Conservation (phyloP, 805 yeast genomes). For the Candida argentea region DNA sequence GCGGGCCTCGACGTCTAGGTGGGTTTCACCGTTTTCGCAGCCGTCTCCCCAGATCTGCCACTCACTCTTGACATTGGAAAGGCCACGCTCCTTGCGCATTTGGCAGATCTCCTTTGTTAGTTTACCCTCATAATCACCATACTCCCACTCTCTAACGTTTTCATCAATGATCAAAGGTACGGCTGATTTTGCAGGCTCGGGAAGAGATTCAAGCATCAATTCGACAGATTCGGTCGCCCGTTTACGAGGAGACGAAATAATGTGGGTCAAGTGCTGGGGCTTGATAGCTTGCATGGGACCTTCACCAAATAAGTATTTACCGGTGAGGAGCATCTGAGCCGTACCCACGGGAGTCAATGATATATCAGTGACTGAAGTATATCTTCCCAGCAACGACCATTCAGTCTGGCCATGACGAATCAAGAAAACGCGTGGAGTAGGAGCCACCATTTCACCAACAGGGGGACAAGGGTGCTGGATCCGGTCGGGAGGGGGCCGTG, state of each 20-base stretch:
- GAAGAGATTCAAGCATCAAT: constrained; percentile 44
- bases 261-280: constrained; percentile 49
- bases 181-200: constrained; percentile 28
- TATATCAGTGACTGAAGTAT: constrained; percentile 80
- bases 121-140: constrained; percentile 91
- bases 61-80: constrained; percentile 26
- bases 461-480: too few species aligned
- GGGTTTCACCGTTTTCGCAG: constrained; percentile 81
- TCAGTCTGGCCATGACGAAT: constrained; percentile 88
- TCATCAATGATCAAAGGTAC: constrained; percentile 42
- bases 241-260: constrained; percentile 71
- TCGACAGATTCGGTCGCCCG: constrained; percentile 73
- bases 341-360: constrained; percentile 72
- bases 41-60: constrained; percentile 93
- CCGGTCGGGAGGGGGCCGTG: too few species aligned
- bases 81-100: constrained; percentile 49
- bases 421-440: constrained; percentile 58
- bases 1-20: constrained; percentile 56
- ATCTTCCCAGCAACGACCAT: constrained; percentile 92
- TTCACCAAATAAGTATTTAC: constrained; percentile 53
- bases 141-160: constrained; percentile 89
- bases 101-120: constrained; percentile 56
- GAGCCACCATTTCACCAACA: constrained; percentile 3
- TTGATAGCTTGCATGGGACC: constrained; percentile 46
- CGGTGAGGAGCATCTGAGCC: constrained; percentile 65